Base-by-base conservation (phyloP, 768 basidiomycete species). In the Baorangia bicolor region DNA sequence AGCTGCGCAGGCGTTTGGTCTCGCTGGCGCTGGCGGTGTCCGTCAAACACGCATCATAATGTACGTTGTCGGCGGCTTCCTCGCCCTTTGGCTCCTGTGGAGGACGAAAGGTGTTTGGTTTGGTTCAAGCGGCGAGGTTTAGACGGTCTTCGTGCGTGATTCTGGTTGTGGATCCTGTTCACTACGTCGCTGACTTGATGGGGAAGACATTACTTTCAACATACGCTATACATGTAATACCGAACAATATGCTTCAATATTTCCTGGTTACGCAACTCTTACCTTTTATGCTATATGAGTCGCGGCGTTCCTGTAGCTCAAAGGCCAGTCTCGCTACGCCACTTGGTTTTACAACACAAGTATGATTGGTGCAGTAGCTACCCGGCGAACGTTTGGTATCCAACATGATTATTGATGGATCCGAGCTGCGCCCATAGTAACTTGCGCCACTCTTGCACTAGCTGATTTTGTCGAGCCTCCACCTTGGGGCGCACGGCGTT, bases 1-100 rank as follows among this genome's bases (percentile, higher is more conserved):
- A 51, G 87, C 86, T 13, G 82, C 81, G 16, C 83, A 88, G 53
- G 88, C 87, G 1, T 92, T 92, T 61, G 90, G 90, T 20, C 77
- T 87, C 46, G 12, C 55, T 18, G 81, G 82, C 6, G 73, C 81
- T 30, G 85, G 87, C 1, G 81, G 86, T 13, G 74, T 89, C 39
- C 87, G 84, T 69, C 84, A 86, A 39, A 87, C 82, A 74, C 78
- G 87, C 30, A 81, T 90, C 40, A 88, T 86, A 13, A 69, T 83
- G 53, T 79, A 84, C 43, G 75, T 87, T 31, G 81, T 87, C 14
- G 75, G 69, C 0, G 69, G 77, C 2, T 80, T 90, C 61, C 54
- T 91, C 39, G 62, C 69, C 0, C 69, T 90, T 21, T 87, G 84
- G 84, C 47, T 90, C 5, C 43, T 76, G 12, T 79, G 77, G 66